Percentiles rank a stretch among this genome's conserved stretches.
phyloP scores from a whole-genome alignment of 1,284 basidiomycete species.

The Cerioporus squamosus region DNA sequence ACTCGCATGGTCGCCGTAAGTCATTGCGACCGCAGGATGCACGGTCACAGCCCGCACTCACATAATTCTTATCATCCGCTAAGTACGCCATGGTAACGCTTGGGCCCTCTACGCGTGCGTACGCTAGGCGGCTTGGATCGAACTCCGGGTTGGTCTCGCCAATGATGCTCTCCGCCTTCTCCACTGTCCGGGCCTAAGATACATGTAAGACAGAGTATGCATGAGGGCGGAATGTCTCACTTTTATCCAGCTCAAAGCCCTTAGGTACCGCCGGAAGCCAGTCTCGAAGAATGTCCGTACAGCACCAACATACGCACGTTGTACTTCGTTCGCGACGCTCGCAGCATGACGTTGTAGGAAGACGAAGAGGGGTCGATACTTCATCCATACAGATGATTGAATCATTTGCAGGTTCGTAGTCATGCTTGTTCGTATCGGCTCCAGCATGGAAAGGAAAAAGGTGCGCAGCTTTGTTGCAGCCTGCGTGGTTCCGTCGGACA shows the following conservation, averaged over 20 bases:
- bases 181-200: constrained; percentile 57
- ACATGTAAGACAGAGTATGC: background rate
- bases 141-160: constrained; percentile 43
- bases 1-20: background rate
- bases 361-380: constrained; percentile 82
- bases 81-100: constrained; percentile 82
- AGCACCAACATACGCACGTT: constrained; percentile 84
- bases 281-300: constrained; percentile 96
- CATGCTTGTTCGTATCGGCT: constrained; percentile 82
- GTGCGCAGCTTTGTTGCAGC: constrained; percentile 87
- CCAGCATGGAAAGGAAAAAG: constrained; percentile 85
- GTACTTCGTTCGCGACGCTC: constrained; percentile 86
- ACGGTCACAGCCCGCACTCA: constrained; percentile 42
- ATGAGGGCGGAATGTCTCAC: constrained; percentile 36
- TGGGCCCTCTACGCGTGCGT: constrained; percentile 79
- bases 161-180: constrained; percentile 67
- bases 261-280: constrained; percentile 88
- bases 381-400: constrained; percentile 87
- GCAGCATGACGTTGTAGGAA: constrained; percentile 88
- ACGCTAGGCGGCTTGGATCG: constrained; percentile 61
- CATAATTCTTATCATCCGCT: constrained; percentile 84
- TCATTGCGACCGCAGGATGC: background rate
- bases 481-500: constrained; percentile 41
- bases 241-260: constrained; percentile 81
- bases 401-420: constrained; percentile 94